Evolutionary conservation across 2,329 filamentous ascomycete genomes (phyloP), one percentile per base, ranked within the genome.

Genomic region (Karstenula rhodostoma): DNA sequence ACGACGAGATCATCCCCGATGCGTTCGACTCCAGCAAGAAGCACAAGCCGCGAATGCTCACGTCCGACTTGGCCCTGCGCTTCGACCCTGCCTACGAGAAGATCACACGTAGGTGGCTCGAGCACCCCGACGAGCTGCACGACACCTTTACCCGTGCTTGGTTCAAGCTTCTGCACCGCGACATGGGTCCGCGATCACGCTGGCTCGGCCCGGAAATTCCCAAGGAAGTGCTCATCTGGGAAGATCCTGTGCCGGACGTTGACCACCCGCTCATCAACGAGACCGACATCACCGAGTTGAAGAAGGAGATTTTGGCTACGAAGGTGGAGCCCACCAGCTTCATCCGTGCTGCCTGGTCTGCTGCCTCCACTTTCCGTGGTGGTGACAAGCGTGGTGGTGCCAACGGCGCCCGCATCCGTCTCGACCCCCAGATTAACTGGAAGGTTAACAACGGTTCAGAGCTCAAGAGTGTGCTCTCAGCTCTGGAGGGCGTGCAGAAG

Each of bases 111-210:
- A 85, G 84, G 69, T 93, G 88, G 85, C 81, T 89, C 49, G 86
- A 87, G 67, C 80, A 93, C 79, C 89, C 89, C 1, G 84, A 90
- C 48, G 79, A 91, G 81, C 84, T 93, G 42, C 84, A 83, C 56
- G 87, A 92, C 62, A 88, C 85, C 9, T 94, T 93, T 72, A 83
- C 85, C 23, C 86, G 87, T 52, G 91, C 91, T 15, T 94, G 91
- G 91, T 94, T 92, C 86, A 93, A 94, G 86, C 85, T 94, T 44
- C 83, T 90, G 35, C 91, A 94, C 81, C 90, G 91, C 80, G 91
- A 93, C 76, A 86, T 94, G 80, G 91, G 91, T 17, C 91, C 91
- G 46, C 82, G 86, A 56, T 75, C 84, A 25, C 89, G 89, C 73
- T 93, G 90, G 83, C 72, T 93, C 49, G 91, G 91, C 32, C 90